Evolutionary conservation across 2,329 filamentous ascomycete species (phyloP), one percentile per base, ranked within the genome.

Genomic region (Clarireedia paspali): DNA sequence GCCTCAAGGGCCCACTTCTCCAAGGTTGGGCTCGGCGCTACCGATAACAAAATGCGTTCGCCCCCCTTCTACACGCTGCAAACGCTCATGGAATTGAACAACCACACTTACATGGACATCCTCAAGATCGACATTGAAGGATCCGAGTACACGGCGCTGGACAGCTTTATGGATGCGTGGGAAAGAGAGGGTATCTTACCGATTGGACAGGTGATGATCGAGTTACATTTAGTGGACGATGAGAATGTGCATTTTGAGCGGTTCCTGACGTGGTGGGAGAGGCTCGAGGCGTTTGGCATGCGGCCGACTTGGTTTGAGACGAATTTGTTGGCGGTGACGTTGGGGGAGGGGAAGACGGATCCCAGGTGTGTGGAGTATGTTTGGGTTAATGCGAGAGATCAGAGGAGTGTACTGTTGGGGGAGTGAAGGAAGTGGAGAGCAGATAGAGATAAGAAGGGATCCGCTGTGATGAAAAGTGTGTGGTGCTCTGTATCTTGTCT

Each of bases 81-180:
- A n/a, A 67, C 72, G 14, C 57, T 74, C 10, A 73, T 74, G 70
- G 61, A 63, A 38, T 62, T 63, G 60, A 72, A 74, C 53, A 66
- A 68, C 2, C 72, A 74, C 47, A 60, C 66, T 4, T 72, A 72
- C 56, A 67, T 74, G 50, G 72, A 74, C 58, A 67, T 74, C 20
- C 53, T 73, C 39, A 73, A 73, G 61, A 73, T 73, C 57, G 71
- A 74, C 59, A 70, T 73, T 45, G 72, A 73, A 51, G 68, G 68
- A 4, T 59, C 62, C 12, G 72, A 73, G 57, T 73, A 70, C 53
- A 63, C 64, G 36, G 60, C 69, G 9, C 57, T 71, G 50, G 61
- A 63, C 46, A 38, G 55, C 1, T 66, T 67, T 47, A 65, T 66
- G 64, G 62, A 66, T 59, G 51, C 46, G 5, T 58, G 54, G 55